These are phyloP conservation scores for Mortierella antarctica DNA, from an alignment of 192 early-diverging fungal species.

Conservation along the genomic window DNA sequence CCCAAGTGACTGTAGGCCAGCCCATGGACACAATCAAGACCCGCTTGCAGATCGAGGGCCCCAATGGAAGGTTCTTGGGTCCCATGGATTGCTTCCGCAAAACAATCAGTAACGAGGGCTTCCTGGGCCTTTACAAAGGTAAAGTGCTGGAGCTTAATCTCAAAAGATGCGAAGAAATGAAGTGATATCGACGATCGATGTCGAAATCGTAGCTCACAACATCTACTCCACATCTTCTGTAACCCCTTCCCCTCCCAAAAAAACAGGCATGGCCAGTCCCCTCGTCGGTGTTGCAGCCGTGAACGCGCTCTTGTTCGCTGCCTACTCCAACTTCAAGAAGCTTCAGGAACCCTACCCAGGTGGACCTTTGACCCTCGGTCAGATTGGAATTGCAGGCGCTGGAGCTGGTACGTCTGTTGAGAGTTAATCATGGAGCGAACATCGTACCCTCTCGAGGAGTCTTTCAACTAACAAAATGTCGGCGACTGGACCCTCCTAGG, in stretches of 20 bases:
- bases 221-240: background rate
- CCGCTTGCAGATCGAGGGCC: slow-evolving; percentile 73
- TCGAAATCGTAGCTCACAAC: background rate
- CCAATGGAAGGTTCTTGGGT: slow-evolving; percentile 68
- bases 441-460: too few species aligned
- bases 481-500: slow-evolving; percentile 48
- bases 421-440: background rate
- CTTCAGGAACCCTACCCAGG: slow-evolving; percentile 60
- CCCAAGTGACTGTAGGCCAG: slow-evolving; percentile 71
- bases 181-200: background rate
- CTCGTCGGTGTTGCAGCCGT: slow-evolving; percentile 85
- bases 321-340: slow-evolving; percentile 75
- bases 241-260: background rate
- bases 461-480: too few species aligned
- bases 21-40: slow-evolving; percentile 92
- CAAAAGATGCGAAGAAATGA: background rate
- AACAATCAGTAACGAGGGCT: slow-evolving; percentile 84
- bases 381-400: slow-evolving; percentile 89
- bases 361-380: slow-evolving; percentile 65
- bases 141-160: background rate
- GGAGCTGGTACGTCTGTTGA: slow-evolving; percentile 72
- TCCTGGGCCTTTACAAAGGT: slow-evolving; percentile 86
- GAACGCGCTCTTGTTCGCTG: slow-evolving; percentile 87
- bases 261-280: slow-evolving; percentile 80
- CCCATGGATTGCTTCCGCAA: slow-evolving; percentile 85